These are phyloP conservation scores for Hypoxylon sp. DNA, from an alignment of 2,329 filamentous ascomycete species.

Conservation along the genomic window DNA sequence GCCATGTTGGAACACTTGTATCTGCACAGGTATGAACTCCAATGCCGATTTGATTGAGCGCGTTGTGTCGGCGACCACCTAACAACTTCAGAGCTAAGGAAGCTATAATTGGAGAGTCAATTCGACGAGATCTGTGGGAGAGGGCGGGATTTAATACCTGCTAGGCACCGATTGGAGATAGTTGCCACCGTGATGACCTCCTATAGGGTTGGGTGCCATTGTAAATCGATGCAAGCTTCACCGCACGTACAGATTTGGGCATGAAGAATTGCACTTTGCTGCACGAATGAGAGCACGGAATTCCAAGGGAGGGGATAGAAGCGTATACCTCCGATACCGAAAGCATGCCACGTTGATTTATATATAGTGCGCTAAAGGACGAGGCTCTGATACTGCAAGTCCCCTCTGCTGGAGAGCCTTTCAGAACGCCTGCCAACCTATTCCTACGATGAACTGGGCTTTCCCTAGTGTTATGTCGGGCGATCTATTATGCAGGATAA, in stretches of 20 bases:
- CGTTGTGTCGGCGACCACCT: conserved; percentile 5
- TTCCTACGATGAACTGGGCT: neutral
- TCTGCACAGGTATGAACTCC: neutral
- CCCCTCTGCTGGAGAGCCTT: neutral
- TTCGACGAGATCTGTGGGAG: neutral
- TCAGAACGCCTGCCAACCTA: conserved; percentile 4
- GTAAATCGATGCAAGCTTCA: conserved; percentile 8
- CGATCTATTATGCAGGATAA: neutral
- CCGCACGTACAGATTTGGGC: conserved; percentile 4
- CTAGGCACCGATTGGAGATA: conserved; percentile 7
- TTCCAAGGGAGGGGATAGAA: neutral
- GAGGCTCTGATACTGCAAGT: neutral
- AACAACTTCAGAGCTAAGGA: conserved; percentile 1
- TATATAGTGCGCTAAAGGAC: neutral
- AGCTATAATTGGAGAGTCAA: conserved; percentile 5
- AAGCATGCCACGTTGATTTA: neutral
- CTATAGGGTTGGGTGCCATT: conserved; percentile 8
- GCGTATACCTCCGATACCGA: neutral
- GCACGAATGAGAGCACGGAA: conserved; percentile 3
- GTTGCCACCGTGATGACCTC: conserved; percentile 1
- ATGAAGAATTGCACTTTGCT: conserved; percentile 6
- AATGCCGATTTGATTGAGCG: neutral
- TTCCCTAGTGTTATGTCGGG: neutral
- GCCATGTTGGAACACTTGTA: conserved; percentile 1
- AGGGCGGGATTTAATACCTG: conserved; percentile 6